Evolutionary conservation across 2,329 filamentous ascomycete genomes (phyloP).

Genomic region (Peltaster fructicola): DNA sequence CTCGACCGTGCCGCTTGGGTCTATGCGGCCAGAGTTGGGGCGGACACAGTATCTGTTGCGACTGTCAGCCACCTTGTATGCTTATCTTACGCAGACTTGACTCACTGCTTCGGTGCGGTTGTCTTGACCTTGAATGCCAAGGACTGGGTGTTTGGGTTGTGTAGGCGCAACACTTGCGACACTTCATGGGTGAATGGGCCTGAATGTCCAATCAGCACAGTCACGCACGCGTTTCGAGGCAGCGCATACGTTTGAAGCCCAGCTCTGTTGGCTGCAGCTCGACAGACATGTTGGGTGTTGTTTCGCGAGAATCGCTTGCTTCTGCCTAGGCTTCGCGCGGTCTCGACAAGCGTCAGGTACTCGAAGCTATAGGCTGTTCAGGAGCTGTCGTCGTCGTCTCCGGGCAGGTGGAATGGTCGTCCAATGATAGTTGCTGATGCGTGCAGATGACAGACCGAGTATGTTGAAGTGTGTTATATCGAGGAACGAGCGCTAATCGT

Average conservation of each 20-base stretch:
- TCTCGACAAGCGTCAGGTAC: no score
- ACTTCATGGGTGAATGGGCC: conserved; percentile 49
- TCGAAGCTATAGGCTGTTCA: no score
- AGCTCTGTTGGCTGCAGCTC: conserved; percentile 84
- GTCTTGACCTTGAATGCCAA: conserved; percentile 81
- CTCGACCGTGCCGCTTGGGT: conserved; percentile 75
- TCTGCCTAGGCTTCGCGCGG: no score
- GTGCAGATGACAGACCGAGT: no score
- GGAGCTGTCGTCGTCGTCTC: no score
- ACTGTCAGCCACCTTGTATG: conserved; percentile 1
- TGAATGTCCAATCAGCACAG: conserved; percentile 16
- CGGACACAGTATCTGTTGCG: conserved; percentile 93
- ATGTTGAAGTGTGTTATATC: no score
- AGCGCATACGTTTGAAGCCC: conserved; percentile 68
- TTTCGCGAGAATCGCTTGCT: no score
- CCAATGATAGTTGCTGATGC: no score
- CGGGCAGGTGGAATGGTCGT: no score
- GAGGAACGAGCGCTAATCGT: no score
- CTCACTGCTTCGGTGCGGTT: conserved; percentile 95
- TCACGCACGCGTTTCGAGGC: conserved; percentile 2
- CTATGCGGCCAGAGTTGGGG: conserved; percentile 91
- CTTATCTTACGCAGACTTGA: conserved; percentile 7
- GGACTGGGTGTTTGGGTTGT: conserved; percentile 39
- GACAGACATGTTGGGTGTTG: conserved; percentile 70
- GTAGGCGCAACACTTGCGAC: conserved; percentile 40